Percentiles rank a stretch among this genome's conserved stretches.
These are phyloP conservation scores for Nannochloropsis granulata DNA, from an alignment of 108 stramenopile species.

Conservation along the genomic window DNA sequence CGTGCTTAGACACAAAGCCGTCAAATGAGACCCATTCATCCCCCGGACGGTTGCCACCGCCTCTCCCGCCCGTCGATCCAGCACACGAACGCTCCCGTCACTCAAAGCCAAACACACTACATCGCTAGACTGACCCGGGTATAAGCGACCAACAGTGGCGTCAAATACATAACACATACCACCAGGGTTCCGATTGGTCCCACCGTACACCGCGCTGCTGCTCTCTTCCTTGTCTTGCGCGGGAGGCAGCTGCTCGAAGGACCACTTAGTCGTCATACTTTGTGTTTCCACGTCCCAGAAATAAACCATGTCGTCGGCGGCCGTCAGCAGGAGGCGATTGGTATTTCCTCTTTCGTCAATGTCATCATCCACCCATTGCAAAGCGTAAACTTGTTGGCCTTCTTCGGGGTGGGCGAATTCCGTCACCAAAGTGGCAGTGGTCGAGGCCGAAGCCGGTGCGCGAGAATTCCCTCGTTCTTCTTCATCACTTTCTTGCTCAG, in stretches of 20 bases:
- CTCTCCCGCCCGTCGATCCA: background rate
- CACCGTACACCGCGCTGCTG: background rate
- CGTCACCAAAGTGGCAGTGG: background rate
- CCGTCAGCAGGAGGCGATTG: background rate
- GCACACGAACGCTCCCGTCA: background rate
- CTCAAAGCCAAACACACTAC: background rate
- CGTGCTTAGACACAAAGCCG: background rate
- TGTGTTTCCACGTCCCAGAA: background rate
- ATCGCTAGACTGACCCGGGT: background rate
- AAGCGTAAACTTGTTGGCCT: background rate
- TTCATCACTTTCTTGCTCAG: background rate
- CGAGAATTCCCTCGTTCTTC: background rate
- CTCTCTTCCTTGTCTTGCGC: background rate
- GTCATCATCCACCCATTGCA: background rate
- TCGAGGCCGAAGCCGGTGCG: background rate
- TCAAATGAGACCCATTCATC: background rate
- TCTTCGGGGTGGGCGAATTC: background rate
- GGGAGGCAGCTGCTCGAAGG: background rate
- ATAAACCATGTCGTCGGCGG: background rate
- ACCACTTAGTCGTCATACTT: background rate
- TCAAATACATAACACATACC: background rate
- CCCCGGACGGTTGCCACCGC: background rate
- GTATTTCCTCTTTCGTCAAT: background rate
- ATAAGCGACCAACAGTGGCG: background rate
- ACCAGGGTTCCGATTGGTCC: background rate